Evolutionary conservation across 169 alveolate genomes (phyloP), one percentile per base, ranked within the genome.

Genomic region (Toxoplasma gondii): DNA sequence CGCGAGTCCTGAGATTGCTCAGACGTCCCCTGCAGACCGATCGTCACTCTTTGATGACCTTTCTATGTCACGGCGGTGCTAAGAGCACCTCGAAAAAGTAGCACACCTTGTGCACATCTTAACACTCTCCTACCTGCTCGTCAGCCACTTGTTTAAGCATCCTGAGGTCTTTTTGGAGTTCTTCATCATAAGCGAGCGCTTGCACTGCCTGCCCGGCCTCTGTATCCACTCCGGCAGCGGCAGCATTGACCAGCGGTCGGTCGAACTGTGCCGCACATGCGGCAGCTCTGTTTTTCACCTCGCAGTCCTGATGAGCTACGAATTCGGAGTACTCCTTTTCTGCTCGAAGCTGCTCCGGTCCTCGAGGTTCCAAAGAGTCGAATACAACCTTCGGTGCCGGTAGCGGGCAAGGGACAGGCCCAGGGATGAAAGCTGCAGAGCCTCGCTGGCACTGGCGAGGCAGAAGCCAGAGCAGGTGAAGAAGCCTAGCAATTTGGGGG

Each of bases 381-480:
- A 27, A 27, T 16, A 64, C 74, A 1, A 16, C 22, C 74, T 64
- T 27, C 38, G 39, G 84, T 44, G 22, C 0, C 22, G 39, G 84
- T 4, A 74, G 43, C 44, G 39, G 45, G 84, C 44, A 31, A 4
- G 43, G 84, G n/a, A 34, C 49, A 74, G 43, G 39, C 12, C 84
- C 84, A 10, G 84, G 84, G n/a, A 74, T 31, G 39, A 36, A 36
- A 27, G 84, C 49, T 44, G 84, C 84, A 7, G 84, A 34, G 19
- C 84, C 84, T n/a, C 84, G 84, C 43, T n/a, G 39, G 44, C 22
- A 36, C 84, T 74, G 84, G 84, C 84, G 84, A 10, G 84, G 84
- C 49, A 74, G 84, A 17, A 74, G 84, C 44, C 39, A 36, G 12
- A 74, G 43, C 41, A 74, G 84, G 84, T n/a, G 84, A 7, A 74